These are phyloP conservation scores for Psidium guajava DNA, from an alignment of 345 rosid genomes.

Conservation along the genomic window DNA sequence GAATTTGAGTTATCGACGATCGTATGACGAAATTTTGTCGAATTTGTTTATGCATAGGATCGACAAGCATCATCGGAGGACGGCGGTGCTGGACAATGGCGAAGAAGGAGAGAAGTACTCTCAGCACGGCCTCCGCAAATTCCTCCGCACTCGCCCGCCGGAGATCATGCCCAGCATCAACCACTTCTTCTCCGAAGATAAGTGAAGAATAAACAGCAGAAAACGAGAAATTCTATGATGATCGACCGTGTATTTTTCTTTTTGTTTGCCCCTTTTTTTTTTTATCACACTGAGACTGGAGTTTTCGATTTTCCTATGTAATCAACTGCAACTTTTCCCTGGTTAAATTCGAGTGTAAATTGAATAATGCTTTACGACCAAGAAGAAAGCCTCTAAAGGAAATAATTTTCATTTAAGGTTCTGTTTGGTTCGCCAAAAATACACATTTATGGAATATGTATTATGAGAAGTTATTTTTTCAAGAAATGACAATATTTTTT, in stretches of 20 bases:
- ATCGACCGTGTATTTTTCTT: neutral
- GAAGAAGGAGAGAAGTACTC: conserved; percentile 67
- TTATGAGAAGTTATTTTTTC: too few species aligned
- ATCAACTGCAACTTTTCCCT: neutral
- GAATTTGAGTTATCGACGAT: neutral
- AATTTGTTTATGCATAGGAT: conserved; percentile 17
- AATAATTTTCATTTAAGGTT: neutral
- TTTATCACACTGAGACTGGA: neutral
- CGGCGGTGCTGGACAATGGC: conserved; percentile 50
- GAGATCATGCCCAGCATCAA: conserved; percentile 75
- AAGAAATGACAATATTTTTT: too few species aligned
- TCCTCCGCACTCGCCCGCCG: conserved; percentile 59
- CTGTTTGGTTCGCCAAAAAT: too few species aligned
- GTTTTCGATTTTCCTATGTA: neutral
- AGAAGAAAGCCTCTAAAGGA: neutral
- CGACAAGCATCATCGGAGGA: conserved; percentile 29
- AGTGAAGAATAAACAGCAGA: neutral
- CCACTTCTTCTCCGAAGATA: conserved; percentile 44
- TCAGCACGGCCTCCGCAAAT: conserved; percentile 55
- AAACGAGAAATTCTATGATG: neutral
- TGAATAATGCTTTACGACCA: neutral
- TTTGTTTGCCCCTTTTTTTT: neutral
- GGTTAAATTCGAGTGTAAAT: too few species aligned
- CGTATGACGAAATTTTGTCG: neutral
- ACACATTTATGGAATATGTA: too few species aligned